Percentiles rank a stretch among this genome's conserved stretches.
These are phyloP conservation scores for Claviceps cyperi DNA, from an alignment of 2,329 filamentous ascomycete species.

Conservation along the genomic window DNA sequence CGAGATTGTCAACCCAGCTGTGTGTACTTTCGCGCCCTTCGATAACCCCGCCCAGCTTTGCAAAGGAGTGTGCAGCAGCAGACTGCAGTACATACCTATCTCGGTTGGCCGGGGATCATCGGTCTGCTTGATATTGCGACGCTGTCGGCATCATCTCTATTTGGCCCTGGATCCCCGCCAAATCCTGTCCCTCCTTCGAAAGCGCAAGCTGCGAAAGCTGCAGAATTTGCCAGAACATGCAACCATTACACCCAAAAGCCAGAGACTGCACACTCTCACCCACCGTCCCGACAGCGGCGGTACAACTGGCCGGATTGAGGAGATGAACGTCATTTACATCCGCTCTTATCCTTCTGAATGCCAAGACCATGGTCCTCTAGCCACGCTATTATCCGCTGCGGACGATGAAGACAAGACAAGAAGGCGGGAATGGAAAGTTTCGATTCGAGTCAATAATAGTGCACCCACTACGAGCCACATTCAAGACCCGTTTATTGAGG, in stretches of 20 bases:
- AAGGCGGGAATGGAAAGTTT: slow-evolving; percentile 12
- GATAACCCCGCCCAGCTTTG: background rate
- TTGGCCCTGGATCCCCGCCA: slow-evolving; percentile 1
- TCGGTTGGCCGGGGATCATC: background rate
- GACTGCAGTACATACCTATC: background rate
- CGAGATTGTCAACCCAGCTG: background rate
- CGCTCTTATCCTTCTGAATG: slow-evolving; percentile 7
- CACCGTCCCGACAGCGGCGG: background rate
- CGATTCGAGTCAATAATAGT: slow-evolving; percentile 10
- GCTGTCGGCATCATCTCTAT: background rate
- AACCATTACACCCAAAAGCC: slow-evolving; percentile 1
- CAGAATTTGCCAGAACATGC: slow-evolving; percentile 4
- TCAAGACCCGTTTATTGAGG: slow-evolving; percentile 12
- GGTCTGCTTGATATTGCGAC: background rate
- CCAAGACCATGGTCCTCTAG: slow-evolving; percentile 3
- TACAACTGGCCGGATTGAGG: slow-evolving; percentile 4
- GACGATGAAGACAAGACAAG: slow-evolving; percentile 1
- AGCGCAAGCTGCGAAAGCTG: slow-evolving; percentile 3
- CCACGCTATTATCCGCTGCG: slow-evolving; percentile 1
- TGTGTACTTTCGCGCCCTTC: background rate
- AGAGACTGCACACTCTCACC: slow-evolving; percentile 3
- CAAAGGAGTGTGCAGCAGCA: background rate
- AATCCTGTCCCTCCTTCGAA: background rate
- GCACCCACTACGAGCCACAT: slow-evolving; percentile 7
- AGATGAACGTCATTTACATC: slow-evolving; percentile 11